Evolutionary conservation across 768 basidiomycete genomes (phyloP).

Genomic region (Gymnopilus dilepis): DNA sequence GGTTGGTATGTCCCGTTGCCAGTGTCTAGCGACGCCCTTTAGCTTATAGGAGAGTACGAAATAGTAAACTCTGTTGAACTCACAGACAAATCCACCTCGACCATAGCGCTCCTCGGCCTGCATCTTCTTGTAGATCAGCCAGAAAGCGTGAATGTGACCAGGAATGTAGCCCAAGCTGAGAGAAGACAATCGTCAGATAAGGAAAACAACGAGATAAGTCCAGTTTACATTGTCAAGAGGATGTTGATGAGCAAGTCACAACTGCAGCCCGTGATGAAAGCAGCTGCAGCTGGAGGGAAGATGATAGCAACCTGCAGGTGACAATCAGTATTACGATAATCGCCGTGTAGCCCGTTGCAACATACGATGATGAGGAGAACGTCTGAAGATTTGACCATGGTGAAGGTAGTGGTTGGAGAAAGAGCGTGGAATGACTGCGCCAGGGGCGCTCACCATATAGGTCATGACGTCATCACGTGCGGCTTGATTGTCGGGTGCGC

Average conservation of each 20-base stretch:
- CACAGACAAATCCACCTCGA: slow-evolving; percentile 75
- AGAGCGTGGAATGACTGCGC: slow-evolving; percentile 5
- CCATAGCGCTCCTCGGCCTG: slow-evolving; percentile 86
- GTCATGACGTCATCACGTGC: slow-evolving; percentile 4
- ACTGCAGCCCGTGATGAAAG: slow-evolving; percentile 79
- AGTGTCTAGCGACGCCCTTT: slow-evolving; percentile 33
- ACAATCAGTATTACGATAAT: neutral
- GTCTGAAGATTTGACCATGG: slow-evolving; percentile 70
- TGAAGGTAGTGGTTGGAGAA: slow-evolving; percentile 22
- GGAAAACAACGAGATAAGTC: neutral
- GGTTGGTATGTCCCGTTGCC: slow-evolving; percentile 50
- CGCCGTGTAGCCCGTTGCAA: slow-evolving; percentile 8
- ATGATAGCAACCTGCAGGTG: slow-evolving; percentile 68
- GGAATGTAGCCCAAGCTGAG: slow-evolving; percentile 78
- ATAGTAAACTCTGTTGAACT: slow-evolving; percentile 34
- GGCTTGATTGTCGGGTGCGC: neutral
- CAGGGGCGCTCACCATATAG: neutral
- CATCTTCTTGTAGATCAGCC: slow-evolving; percentile 91
- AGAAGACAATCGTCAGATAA: neutral
- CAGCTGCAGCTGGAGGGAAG: slow-evolving; percentile 83
- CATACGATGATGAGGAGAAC: slow-evolving; percentile 78
- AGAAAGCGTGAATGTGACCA: slow-evolving; percentile 80
- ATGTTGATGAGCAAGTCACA: slow-evolving; percentile 90
- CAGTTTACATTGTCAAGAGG: slow-evolving; percentile 69
- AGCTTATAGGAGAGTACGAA: neutral